Evolutionary conservation across 75 land plant genomes (phyloP).

Genomic region (Selaginella tamariscina): DNA sequence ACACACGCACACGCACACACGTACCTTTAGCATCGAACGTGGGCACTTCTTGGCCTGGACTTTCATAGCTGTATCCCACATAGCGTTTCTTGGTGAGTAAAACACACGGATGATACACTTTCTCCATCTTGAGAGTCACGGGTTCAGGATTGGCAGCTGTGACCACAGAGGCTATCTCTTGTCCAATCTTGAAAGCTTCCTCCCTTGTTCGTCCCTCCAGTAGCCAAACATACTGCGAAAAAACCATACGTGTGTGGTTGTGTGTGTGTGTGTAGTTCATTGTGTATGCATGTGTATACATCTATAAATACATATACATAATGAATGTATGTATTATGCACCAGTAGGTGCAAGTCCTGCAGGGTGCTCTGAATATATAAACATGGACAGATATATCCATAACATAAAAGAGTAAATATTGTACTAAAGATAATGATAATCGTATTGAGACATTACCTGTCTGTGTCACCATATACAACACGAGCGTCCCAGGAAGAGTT

Average conservation of each 20-base stretch:
- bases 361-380: too few species aligned
- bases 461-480: conserved; percentile 98
- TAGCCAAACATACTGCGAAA: conserved; percentile 74
- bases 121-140: conserved; percentile 85
- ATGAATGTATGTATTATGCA: too few species aligned
- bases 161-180: conserved; percentile 74
- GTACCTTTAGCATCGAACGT: conserved; percentile 89
- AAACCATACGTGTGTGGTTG: too few species aligned
- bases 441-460: conserved; percentile 45
- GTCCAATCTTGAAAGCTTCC: conserved; percentile 76
- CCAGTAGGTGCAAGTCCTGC: too few species aligned
- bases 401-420: neutral
- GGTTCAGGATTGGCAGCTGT: conserved; percentile 81
- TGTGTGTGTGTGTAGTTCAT: too few species aligned
- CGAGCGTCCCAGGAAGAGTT: conserved; percentile 69
- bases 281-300: too few species aligned
- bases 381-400: too few species aligned
- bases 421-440: neutral
- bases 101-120: conserved; percentile 84
- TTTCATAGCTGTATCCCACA: conserved; percentile 96
- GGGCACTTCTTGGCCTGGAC: conserved; percentile 46
- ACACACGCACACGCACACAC: too few species aligned
- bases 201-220: conserved; percentile 61
- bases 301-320: too few species aligned
- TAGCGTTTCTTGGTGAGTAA: conserved; percentile 90